A percentile compares a stretch with the other conserved stretches of the same genome.
These are phyloP conservation scores for Pythium apleroticum DNA, from an alignment of 352 stramenopile genomes.

Conservation along the genomic window DNA sequence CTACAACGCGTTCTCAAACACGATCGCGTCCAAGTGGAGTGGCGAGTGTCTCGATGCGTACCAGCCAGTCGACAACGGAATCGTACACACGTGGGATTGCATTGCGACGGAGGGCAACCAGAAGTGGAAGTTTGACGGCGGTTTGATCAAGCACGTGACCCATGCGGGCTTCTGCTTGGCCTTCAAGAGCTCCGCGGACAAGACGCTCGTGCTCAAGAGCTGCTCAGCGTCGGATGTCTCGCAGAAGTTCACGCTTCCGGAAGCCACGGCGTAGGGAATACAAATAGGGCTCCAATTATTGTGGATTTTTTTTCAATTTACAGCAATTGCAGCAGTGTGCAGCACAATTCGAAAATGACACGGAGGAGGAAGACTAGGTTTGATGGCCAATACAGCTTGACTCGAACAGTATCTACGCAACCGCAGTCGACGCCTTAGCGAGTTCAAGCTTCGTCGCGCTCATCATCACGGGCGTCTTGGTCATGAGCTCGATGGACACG, in stretches of 20 bases:
- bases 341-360: too few relatives aligned
- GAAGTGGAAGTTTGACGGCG: constrained; percentile 28
- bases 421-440: background rate
- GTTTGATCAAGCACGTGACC: constrained; percentile 17
- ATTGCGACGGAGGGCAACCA: constrained; percentile 28
- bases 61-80: constrained; percentile 13
- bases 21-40: constrained; percentile 21
- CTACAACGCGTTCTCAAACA: constrained; percentile 23
- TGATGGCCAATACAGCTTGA: too few relatives aligned
- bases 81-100: constrained; percentile 29
- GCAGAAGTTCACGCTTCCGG: constrained; percentile 27
- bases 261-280: background rate
- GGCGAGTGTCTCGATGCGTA: constrained; percentile 30
- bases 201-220: constrained; percentile 48
- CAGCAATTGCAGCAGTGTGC: too few relatives aligned
- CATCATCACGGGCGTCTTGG: constrained; percentile 22
- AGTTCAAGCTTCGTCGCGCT: constrained; percentile 3
- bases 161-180: constrained; percentile 46
- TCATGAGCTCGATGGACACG: constrained; percentile 7
- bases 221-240: constrained; percentile 42
- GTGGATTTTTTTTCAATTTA: too few relatives aligned
- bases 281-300: too few relatives aligned
- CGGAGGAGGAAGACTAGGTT: too few relatives aligned
- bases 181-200: constrained; percentile 42
- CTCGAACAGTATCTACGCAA: background rate